Evolutionary conservation across 441 rosid species (phyloP), one percentile per base, ranked within the genome.

Genomic region (California macrophylla): DNA sequence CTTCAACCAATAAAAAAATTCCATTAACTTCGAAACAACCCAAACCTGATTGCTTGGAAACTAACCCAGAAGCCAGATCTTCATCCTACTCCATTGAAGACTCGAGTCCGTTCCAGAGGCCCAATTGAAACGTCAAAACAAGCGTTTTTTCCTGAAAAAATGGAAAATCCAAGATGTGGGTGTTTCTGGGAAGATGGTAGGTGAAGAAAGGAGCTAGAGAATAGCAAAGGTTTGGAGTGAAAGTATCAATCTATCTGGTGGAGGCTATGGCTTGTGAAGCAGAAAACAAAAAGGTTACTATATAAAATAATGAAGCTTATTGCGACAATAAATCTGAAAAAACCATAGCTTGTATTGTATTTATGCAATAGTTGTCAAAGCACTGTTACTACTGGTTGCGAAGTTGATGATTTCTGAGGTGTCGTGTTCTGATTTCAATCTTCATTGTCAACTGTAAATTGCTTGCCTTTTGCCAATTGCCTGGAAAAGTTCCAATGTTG

Each of bases 51-150:
- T 12, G 52, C n/a, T 42, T 42, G 52, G 52, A 4, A 66, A 66
- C 10, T 21, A 72, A 74, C 72, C 76, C 80, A 74, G 72, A 78
- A 71, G 66, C 80, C 75, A 78, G 82, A 81, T 75, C 78, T 61
- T 69, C 54, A 71, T 12, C 74, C 77, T 45, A 47, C 77, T 69
- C 68, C 76, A 58, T 66, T 21, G 34, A 63, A 68, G 80, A 76
- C 79, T 72, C 66, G 72, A 36, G 42, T 36, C 42, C 42, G 42
- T 36, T 36, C 42, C 42, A 36, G 42, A 36, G 42, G 6, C 0
- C 42, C 42, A 67, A 47, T 54, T 20, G 16, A 42, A 42, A 42
- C 52, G 52, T 42, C 16, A 7, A 42, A 4, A 36, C 3, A 2
- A 2, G 40, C 40, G 40, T 0, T 36, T 36, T 4, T 13, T 9